These are phyloP conservation scores for Erythrophleum fordii DNA, from an alignment of 306 rosid species.

Conservation along the genomic window DNA sequence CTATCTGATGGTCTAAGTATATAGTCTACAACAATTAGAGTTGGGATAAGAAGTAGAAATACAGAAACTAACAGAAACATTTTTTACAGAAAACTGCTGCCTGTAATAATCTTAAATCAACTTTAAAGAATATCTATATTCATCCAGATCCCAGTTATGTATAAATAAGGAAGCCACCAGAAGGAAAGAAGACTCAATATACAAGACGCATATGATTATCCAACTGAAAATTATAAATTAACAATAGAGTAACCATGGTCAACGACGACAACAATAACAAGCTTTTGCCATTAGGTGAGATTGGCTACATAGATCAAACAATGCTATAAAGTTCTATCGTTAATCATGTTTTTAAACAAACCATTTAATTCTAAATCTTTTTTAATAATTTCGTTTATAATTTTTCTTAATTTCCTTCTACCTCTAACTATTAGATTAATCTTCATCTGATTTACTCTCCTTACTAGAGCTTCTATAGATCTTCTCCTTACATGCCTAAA, in stretches of 20 bases:
- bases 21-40: constrained; percentile 1
- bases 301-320: too few species aligned
- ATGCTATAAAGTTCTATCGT: too few species aligned
- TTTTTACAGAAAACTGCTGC: neutral
- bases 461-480: too few species aligned
- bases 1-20: neutral
- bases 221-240: neutral
- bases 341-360: too few species aligned
- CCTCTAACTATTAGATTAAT: too few species aligned
- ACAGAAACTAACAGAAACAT: constrained; percentile 1
- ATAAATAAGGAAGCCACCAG: neutral
- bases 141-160: neutral
- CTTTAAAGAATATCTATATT: neutral
- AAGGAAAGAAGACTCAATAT: neutral
- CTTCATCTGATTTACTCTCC: too few species aligned
- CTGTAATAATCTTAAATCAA: neutral
- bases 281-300: too few species aligned
- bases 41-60: neutral
- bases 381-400: too few species aligned
- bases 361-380: too few species aligned
- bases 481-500: too few species aligned
- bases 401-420: too few species aligned
- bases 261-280: too few species aligned
- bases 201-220: neutral
- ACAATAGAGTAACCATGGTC: neutral